Percentiles rank a stretch among this genome's conserved stretches.
phyloP scores from a whole-genome alignment of 139 green algal genomes.

The Bryopsis sp. region DNA sequence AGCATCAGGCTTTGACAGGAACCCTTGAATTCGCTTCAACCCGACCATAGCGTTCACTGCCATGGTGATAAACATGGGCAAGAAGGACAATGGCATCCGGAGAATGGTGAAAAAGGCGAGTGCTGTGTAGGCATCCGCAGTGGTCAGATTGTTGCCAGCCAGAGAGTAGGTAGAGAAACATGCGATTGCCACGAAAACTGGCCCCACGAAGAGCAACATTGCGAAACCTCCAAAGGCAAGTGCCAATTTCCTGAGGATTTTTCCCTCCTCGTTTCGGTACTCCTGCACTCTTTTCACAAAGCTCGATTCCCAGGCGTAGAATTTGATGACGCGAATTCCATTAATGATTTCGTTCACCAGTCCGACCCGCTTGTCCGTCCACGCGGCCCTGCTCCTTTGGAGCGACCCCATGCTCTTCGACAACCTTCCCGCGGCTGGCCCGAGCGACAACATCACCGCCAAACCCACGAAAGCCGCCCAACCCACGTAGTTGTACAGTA shows the following conservation, averaged over 20 bases:
- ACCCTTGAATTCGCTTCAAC: slow-evolving; percentile 43
- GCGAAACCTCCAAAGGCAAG: slow-evolving; percentile 52
- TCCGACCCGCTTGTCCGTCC: slow-evolving; percentile 80
- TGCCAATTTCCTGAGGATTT: slow-evolving; percentile 36
- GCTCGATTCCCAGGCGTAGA: slow-evolving; percentile 72
- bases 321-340: slow-evolving; percentile 67
- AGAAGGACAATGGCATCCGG: slow-evolving; percentile 83
- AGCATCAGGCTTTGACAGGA: slow-evolving; percentile 37
- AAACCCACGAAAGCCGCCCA: slow-evolving; percentile 86
- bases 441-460: slow-evolving; percentile 61
- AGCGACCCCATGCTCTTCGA: slow-evolving; percentile 53
- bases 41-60: slow-evolving; percentile 50
- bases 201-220: slow-evolving; percentile 65
- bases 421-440: slow-evolving; percentile 56
- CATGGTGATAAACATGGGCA: slow-evolving; percentile 66
- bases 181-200: slow-evolving; percentile 64
- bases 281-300: slow-evolving; percentile 45
- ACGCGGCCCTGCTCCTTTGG: slow-evolving; percentile 55
- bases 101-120: slow-evolving; percentile 88
- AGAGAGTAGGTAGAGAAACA: slow-evolving; percentile 71
- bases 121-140: slow-evolving; percentile 63
- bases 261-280: slow-evolving; percentile 46
- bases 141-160: slow-evolving; percentile 32
- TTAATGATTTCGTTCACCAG: slow-evolving; percentile 81
- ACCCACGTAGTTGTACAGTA: slow-evolving; percentile 73